These are phyloP conservation scores for Lepidium sativum DNA, from an alignment of 345 rosid genomes.

Conservation along the genomic window DNA sequence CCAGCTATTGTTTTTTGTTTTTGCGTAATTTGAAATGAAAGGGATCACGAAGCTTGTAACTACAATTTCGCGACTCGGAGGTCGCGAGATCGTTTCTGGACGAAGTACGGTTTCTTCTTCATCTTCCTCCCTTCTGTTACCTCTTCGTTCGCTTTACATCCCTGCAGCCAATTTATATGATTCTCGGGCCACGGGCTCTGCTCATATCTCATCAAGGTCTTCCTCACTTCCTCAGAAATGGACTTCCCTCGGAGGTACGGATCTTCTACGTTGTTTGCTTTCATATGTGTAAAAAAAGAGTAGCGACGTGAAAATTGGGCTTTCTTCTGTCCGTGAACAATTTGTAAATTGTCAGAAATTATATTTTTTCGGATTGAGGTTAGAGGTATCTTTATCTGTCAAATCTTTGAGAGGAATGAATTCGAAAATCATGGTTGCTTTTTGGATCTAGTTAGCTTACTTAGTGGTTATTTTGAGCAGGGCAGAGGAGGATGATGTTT, in stretches of 20 bases:
- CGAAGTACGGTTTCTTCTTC: neutral
- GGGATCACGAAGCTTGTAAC: slow-evolving; percentile 15
- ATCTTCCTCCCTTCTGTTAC: slow-evolving; percentile 6
- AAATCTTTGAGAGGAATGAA: neutral
- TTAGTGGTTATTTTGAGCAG: slow-evolving; percentile 21
- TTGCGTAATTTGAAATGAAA: slow-evolving; percentile 14
- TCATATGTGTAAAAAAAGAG: neutral
- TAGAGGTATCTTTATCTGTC: neutral
- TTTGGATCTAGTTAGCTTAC: neutral
- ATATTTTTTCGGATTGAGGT: neutral
- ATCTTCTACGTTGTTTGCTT: neutral
- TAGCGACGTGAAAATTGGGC: neutral
- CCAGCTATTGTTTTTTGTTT: neutral
- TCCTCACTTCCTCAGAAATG: slow-evolving; percentile 28
- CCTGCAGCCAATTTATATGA: slow-evolving; percentile 21
- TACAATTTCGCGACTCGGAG: slow-evolving; percentile 13
- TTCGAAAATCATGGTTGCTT: neutral
- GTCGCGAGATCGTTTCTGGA: slow-evolving; percentile 2
- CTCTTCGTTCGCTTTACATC: slow-evolving; percentile 31
- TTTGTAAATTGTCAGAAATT: neutral
- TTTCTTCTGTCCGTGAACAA: neutral
- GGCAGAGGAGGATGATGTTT: slow-evolving; percentile 89
- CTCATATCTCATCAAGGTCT: slow-evolving; percentile 13
- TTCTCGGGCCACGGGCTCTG: neutral
- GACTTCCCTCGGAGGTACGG: slow-evolving; percentile 37